Conservation (phyloP, 495 filamentous ascomycete species). For the Astrothelium macrocarpum region DNA sequence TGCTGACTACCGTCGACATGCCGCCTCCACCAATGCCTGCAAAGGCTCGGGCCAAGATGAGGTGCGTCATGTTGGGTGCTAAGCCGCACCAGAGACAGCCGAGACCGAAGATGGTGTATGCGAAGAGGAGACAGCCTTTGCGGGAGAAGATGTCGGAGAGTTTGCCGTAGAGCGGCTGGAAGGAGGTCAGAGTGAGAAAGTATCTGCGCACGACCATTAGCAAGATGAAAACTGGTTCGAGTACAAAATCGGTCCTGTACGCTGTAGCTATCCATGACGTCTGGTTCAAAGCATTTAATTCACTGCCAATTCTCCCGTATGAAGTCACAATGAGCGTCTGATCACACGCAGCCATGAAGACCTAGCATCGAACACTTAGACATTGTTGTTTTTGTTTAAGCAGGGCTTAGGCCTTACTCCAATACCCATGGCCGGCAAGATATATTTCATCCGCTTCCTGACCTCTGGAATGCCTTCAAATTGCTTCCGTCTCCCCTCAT, state of each 20-base stretch:
- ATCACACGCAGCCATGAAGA: slow-evolving; percentile 68
- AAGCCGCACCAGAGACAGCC: slow-evolving; percentile 67
- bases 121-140: slow-evolving; percentile 63
- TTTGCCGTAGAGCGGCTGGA: slow-evolving; percentile 73
- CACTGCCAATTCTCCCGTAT: slow-evolving; percentile 74
- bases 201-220: slow-evolving; percentile 30
- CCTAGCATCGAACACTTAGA: slow-evolving; percentile 26
- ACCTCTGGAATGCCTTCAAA: slow-evolving; percentile 36
- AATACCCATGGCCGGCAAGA: slow-evolving; percentile 49
- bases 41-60: slow-evolving; percentile 61
- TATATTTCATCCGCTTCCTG: slow-evolving; percentile 38
- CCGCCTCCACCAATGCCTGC: slow-evolving; percentile 76
- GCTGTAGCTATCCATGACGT: slow-evolving; percentile 83
- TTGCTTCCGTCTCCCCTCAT: slow-evolving; percentile 21
- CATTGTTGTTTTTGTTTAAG: slow-evolving; percentile 11
- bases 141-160: slow-evolving; percentile 76
- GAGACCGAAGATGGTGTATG: slow-evolving; percentile 63
- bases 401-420: slow-evolving; percentile 37
- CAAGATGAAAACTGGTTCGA: background rate
- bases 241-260: slow-evolving; percentile 23
- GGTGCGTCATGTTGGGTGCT: slow-evolving; percentile 55
- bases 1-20: slow-evolving; percentile 72
- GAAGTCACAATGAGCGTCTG: slow-evolving; percentile 73
- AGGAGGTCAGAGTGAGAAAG: slow-evolving; percentile 68
- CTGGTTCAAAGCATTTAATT: slow-evolving; percentile 64